Conservation (phyloP, 805 yeast species). For the Cyberlindnera subsufficiens region DNA sequence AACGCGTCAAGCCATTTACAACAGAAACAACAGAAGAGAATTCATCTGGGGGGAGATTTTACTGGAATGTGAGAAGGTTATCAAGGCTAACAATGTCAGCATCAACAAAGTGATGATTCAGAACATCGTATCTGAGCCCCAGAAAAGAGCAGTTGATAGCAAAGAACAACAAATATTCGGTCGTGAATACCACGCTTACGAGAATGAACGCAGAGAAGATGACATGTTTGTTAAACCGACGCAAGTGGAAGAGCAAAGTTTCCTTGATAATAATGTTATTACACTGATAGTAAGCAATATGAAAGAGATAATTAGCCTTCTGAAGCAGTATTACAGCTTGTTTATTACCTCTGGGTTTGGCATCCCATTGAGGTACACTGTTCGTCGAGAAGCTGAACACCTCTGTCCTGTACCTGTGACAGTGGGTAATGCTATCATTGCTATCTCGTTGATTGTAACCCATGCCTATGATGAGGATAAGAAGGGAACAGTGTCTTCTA, state of each 20-base stretch:
- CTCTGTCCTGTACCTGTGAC: slow-evolving; percentile 60
- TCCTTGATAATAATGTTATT: slow-evolving; percentile 17
- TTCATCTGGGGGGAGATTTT: slow-evolving; percentile 54
- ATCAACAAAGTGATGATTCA: slow-evolving; percentile 23
- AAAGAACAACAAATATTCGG: slow-evolving; percentile 28
- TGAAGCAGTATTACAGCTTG: slow-evolving; percentile 10
- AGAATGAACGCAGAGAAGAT: slow-evolving; percentile 9
- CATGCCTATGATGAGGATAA: slow-evolving; percentile 64
- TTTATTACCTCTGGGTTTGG: slow-evolving; percentile 24
- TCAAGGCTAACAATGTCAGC: slow-evolving; percentile 41
- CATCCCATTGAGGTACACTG: slow-evolving; percentile 24
- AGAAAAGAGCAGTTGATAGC: slow-evolving; percentile 15
- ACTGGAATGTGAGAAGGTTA: slow-evolving; percentile 52
- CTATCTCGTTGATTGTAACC: slow-evolving; percentile 50
- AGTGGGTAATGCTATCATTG: slow-evolving; percentile 58
- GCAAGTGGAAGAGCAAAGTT: slow-evolving; percentile 4
- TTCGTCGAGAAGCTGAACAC: slow-evolving; percentile 45
- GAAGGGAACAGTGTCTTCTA: slow-evolving; percentile 43
- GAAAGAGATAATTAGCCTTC: slow-evolving; percentile 2
- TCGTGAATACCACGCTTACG: slow-evolving; percentile 22
- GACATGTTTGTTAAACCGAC: slow-evolving; percentile 9
- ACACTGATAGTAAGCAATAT: slow-evolving; percentile 7
- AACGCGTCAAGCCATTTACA: slow-evolving; percentile 49
- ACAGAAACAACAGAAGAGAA: slow-evolving; percentile 38
- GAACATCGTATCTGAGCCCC: not conserved